Evolutionary conservation across 1,139 yeast genomes (phyloP), one percentile per base, ranked within the genome.

Genomic region (Debaryomyces singareniensis): DNA sequence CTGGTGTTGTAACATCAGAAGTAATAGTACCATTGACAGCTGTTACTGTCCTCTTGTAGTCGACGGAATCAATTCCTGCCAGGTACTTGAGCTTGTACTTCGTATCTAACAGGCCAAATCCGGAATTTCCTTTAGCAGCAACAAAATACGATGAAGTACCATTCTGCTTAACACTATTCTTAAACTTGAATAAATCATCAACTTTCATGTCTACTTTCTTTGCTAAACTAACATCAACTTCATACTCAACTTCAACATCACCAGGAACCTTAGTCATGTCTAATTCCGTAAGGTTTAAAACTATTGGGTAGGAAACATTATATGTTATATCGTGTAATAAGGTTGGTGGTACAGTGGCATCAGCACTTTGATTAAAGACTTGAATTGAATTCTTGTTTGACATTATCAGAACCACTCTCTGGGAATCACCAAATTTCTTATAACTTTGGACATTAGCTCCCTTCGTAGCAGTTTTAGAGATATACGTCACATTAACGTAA

Each of bases 111-210:
- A 54, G 40, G 2, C 78, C 82, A 26, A 44, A 39, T 0, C 82
- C 83, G 42, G 62, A 58, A 42, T 75, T 75, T 1, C 80, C 79
- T 6, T 42, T 35, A 10, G 71, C 65, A 3, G 73, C 49, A 3
- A 73, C 33, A 2, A 61, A 53, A 39, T 57, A 75, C 4, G 40
- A 39, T 0, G 82, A 72, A 1, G 73, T 58, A 20, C 82, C 83
- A 35, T 56, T 52, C 39, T 64, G 69, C 4, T 30, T 32, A 12
- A 46, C 31, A n/a, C 35, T 33, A 2, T 42, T 39, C 15, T 53
- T 47, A 14, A 52, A 32, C 3, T 49, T 37, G 6, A 38, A 39
- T 3, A 42, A 32, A 3, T 51, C 55, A 33, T 56, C 46, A 16
- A 50, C 29, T 2, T 31, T 27, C 20, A 50, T 39, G 11, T 36